Base-by-base conservation (phyloP, 306 rosid genomes). In the Dalbergia cochinchinensis region DNA sequence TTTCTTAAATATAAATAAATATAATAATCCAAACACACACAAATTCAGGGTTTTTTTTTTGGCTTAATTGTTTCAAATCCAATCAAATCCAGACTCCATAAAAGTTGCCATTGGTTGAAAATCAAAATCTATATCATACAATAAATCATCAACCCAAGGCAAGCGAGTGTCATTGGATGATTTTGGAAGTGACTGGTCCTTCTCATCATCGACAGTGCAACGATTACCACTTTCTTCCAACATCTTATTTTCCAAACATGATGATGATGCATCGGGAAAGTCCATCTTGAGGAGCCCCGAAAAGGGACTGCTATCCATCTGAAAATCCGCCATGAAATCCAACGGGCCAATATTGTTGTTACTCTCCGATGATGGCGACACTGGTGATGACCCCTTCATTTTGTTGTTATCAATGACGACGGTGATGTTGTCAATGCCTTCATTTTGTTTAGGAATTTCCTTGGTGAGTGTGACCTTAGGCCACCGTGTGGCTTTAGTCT, bases 401-500 rank as follows among this genome's bases (percentile, higher is more conserved):
- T 73, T 37, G 41, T 37, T 55, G 22, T 19, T 22, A 22, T 73
- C 75, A 15, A n/a, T 33, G 12, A 26, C 73, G 18, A n/a, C 18
- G 12, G n/a, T 73, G 14, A 54, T 72, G 48, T 10, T 45, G 11
- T 68, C 35, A 50, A 5, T 41, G 33, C 26, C 8, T 58, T 63
- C 60, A 10, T 31, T 31, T 9, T 69, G 54, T 20, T 44, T 71
- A 11, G 71, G 34, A 20, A 45, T 13, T 11, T 69, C 78, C 16
- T 61, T 20, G 41, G 22, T 62, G 12, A 83, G n/a, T 51, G 78
- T 67, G 50, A 79, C 86, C 62, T 50, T 48, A 64, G 85, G 86
- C 85, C 90, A 91, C 84, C 85, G 87, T 34, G 92, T 81, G 31
- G 95, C 92, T 70, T 83, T 85, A 50, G 95, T 78, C 0, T 77